Evolutionary conservation across 1,139 yeast species (phyloP).

Genomic region (Lodderomyces parapsilosis): DNA sequence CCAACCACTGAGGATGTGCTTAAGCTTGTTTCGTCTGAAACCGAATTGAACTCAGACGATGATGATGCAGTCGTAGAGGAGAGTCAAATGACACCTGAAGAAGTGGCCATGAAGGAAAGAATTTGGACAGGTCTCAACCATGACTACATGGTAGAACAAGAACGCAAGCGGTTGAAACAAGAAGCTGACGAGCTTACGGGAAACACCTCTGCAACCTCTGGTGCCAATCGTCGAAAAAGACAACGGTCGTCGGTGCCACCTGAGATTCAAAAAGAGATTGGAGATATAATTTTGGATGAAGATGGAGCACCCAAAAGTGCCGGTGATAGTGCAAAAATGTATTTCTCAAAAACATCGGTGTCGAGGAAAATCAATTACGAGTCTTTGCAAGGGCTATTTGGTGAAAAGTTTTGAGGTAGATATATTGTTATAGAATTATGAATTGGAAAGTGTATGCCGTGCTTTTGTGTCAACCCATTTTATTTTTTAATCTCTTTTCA

Average conservation of each 20-base stretch:
- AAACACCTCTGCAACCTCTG: conserved; percentile 52
- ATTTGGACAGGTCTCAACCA: conserved; percentile 89
- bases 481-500: background rate
- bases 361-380: conserved; percentile 87
- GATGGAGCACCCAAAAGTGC: conserved; percentile 52
- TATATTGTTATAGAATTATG: too few relatives aligned
- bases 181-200: conserved; percentile 87
- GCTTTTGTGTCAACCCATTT: background rate
- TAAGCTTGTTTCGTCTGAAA: conserved; percentile 55
- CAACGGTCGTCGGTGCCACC: conserved; percentile 22
- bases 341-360: conserved; percentile 67
- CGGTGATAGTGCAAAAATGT: conserved; percentile 71
- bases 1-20: conserved; percentile 60
- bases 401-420: conserved; percentile 8
- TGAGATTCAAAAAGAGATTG: conserved; percentile 33
- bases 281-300: conserved; percentile 41
- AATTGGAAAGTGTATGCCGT: too few relatives aligned
- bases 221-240: conserved; percentile 32
- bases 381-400: conserved; percentile 59
- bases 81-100: conserved; percentile 63
- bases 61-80: conserved; percentile 76
- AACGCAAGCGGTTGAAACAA: conserved; percentile 73
- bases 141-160: conserved; percentile 83
- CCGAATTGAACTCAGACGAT: conserved; percentile 59
- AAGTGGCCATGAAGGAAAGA: conserved; percentile 65